phyloP scores from a whole-genome alignment of 1,139 yeast species.

The Hyphopichia wangnamkhiaoensis region DNA sequence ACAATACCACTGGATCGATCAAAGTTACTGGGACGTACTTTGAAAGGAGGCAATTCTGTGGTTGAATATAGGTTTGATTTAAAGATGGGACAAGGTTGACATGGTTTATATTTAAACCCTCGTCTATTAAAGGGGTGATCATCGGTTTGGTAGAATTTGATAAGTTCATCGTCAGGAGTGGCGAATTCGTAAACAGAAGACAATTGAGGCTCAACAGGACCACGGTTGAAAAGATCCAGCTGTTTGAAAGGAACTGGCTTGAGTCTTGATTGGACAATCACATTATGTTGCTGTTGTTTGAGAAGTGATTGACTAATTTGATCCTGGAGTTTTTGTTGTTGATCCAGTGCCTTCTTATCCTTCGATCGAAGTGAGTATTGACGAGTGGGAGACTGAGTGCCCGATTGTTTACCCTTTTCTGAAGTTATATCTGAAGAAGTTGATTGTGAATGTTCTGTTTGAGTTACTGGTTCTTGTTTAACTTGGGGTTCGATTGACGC shows the following conservation, averaged over 20 bases:
- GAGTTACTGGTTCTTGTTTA: constrained; percentile 13
- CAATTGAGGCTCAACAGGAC: constrained; percentile 7
- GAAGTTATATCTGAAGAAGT: constrained; percentile 1
- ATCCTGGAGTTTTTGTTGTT: constrained; percentile 9
- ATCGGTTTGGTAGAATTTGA: constrained; percentile 52
- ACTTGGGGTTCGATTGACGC: constrained; percentile 27
- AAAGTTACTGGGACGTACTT: constrained; percentile 63
- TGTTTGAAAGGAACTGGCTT: constrained; percentile 46
- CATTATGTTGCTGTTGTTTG: constrained; percentile 30
- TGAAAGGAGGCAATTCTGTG: constrained; percentile 71
- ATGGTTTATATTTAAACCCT: constrained; percentile 80
- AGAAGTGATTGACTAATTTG: constrained; percentile 16
- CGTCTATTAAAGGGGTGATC: constrained; percentile 80
- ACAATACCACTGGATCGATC: constrained; percentile 69
- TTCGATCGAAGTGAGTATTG: constrained; percentile 29
- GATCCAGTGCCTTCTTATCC: constrained; percentile 18
- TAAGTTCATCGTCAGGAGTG: constrained; percentile 7
- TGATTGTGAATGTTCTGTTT: neutral
- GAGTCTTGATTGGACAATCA: constrained; percentile 43
- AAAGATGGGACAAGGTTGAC: constrained; percentile 69
- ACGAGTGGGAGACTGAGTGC: constrained; percentile 10
- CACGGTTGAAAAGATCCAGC: constrained; percentile 25
- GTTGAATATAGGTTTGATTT: constrained; percentile 66
- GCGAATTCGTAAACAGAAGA: neutral
- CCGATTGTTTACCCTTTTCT: neutral